Percentiles rank a stretch among this genome's conserved stretches.
These are phyloP conservation scores for Ilyonectria destructans DNA, from an alignment of 2,329 filamentous ascomycete species.

Conservation along the genomic window DNA sequence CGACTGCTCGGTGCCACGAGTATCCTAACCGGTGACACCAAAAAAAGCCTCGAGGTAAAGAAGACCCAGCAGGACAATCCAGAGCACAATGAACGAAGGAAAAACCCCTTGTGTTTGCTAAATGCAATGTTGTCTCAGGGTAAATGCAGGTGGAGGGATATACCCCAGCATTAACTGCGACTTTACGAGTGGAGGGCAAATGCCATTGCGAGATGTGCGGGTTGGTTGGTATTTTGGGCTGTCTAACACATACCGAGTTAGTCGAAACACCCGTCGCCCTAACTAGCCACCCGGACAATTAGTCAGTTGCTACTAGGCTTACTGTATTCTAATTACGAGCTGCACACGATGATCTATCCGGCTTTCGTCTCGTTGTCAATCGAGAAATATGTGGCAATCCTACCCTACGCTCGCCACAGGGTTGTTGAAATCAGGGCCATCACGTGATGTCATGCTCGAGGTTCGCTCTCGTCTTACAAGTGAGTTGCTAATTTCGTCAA, in stretches of 20 bases:
- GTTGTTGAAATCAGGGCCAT: not conserved
- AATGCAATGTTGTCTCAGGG: not conserved
- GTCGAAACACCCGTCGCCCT: conserved; percentile 6
- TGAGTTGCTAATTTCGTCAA: not conserved
- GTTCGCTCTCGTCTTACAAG: not conserved
- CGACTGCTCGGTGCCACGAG: too few species aligned
- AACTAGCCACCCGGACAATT: not conserved
- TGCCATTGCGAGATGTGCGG: conserved; percentile 1
- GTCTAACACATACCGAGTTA: conserved; percentile 17
- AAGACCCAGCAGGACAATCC: too few species aligned
- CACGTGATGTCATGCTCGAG: conserved; percentile 4
- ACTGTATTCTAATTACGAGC: not conserved
- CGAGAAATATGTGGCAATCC: conserved; percentile 1
- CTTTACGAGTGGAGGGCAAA: not conserved
- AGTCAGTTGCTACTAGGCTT: not conserved
- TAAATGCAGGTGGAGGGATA: not conserved
- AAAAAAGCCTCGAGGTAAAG: not conserved
- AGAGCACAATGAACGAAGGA: too few species aligned
- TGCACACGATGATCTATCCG: not conserved
- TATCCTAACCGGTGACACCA: too few species aligned
- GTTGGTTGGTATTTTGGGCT: not conserved
- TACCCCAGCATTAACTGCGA: not conserved
- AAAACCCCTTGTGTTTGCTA: too few species aligned
- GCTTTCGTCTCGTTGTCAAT: not conserved
- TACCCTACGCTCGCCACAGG: not conserved